A percentile compares a stretch with the other conserved stretches of the same genome.
Evolutionary conservation across 441 rosid species (phyloP).

Genomic region (Gossypium gossypioides): DNA sequence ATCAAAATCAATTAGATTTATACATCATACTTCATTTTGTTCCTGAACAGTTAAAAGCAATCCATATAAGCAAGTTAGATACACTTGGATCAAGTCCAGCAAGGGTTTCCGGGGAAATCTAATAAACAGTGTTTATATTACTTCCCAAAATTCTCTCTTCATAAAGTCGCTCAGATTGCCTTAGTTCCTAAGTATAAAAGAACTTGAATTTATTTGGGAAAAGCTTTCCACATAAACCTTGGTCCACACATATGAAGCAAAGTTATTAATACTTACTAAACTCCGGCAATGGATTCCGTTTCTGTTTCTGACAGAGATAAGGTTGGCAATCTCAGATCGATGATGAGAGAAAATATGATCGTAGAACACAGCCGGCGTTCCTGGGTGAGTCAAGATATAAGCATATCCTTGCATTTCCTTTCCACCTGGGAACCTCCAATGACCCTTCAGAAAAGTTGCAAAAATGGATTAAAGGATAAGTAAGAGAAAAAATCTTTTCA

Average conservation of each 20-base stretch:
- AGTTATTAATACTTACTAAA: slow-evolving; percentile 36
- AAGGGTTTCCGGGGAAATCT: neutral
- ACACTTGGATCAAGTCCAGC: neutral
- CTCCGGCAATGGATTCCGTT: slow-evolving; percentile 77
- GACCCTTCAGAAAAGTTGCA: slow-evolving; percentile 41
- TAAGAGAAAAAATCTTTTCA: neutral
- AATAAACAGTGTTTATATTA: neutral
- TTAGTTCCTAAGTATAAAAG: neutral
- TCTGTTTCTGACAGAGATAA: slow-evolving; percentile 60
- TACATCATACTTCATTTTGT: neutral
- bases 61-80: neutral
- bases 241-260: neutral
- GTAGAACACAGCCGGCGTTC: slow-evolving; percentile 83
- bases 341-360: slow-evolving; percentile 71
- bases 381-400: slow-evolving; percentile 87
- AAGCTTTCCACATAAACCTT: neutral
- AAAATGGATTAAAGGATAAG: neutral
- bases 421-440: slow-evolving; percentile 90
- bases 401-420: slow-evolving; percentile 97
- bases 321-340: slow-evolving; percentile 59
- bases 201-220: neutral
- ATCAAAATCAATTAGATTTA: neutral
- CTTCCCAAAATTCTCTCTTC: neutral
- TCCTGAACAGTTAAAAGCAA: neutral
- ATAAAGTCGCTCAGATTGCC: neutral